Evolutionary conservation across 495 filamentous ascomycete species (phyloP), one percentile per base, ranked within the genome.

Genomic region (Aspergillus saccharolyticus): DNA sequence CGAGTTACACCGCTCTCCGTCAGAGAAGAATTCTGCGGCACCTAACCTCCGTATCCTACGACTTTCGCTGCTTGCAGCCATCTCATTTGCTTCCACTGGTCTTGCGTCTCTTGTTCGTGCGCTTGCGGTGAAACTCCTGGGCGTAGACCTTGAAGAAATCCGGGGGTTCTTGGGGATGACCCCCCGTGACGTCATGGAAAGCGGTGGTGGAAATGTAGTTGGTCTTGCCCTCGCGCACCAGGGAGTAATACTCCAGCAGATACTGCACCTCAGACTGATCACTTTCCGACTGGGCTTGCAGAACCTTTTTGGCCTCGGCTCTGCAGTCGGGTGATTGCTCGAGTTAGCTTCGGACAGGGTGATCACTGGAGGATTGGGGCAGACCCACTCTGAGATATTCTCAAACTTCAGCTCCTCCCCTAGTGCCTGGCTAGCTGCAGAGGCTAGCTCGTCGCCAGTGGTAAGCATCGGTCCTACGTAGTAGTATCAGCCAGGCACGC

Each of bases 181-280:
- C 53, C n/a, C 77, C 79, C 0, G 82, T 82, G 14, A 83, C 69
- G 50, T 82, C 72, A 44, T 80, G 76, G 63, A 83, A 84, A 0
- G 80, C 75, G 4, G 72, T 72, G 0, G 81, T 85, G 12, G 81
- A 72, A 57, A 84, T 78, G 63, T 83, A 83, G 66, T 83, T 83
- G 0, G 81, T 82, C 70, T 82, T 83, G 10, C 82, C 82, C 57
- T 82, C 82, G 19, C 79, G 69, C 4, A 83, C 82, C 15, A 85
- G 70, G 18, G 77, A 75, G 66, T 81, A 84, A 63, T 83, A 83
- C 59, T 85, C 80, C 10, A 84, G 73, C 39, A 84, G 58, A 59
- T 78, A 82, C 62, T 83, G 58, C 55, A 78, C 69, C 64, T 83
- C 80, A 2, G 77, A 70, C 1, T 74, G 66, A 51, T 82, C 80